Percentiles rank a stretch among this genome's conserved stretches.
Conservation (phyloP, 2,329 filamentous ascomycete species). For the Ciborinia camelliae region DNA sequence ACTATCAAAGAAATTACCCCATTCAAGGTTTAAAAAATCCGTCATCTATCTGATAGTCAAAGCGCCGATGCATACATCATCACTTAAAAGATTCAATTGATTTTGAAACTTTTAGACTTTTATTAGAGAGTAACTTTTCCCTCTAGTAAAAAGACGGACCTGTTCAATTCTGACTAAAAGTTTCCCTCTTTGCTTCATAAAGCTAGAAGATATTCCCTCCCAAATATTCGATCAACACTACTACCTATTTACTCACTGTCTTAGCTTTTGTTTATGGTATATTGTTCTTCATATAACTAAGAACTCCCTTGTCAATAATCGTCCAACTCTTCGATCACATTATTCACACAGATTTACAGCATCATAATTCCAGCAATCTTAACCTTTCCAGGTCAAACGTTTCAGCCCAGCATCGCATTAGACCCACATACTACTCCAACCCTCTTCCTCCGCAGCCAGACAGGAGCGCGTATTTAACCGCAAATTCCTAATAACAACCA, state of each 20-base stretch:
- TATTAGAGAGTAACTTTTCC: constrained; percentile 1
- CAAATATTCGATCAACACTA: not conserved
- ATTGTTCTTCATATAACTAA: no score
- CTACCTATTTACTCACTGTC: no score
- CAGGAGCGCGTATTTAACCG: constrained; percentile 13
- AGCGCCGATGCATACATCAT: not conserved
- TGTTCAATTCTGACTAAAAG: not conserved
- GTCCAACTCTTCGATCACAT: not conserved
- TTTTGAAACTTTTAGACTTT: not conserved
- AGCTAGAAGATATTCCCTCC: not conserved
- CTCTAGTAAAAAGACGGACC: constrained; percentile 3
- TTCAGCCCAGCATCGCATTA: not conserved
- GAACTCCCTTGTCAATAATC: no score
- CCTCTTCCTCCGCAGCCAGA: not conserved
- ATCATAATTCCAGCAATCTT: not conserved
- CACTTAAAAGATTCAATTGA: no score
- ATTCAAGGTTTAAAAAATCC: not conserved
- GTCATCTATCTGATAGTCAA: constrained; percentile 1
- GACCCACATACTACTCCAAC: not conserved
- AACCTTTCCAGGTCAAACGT: constrained; percentile 2
- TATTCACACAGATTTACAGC: not conserved
- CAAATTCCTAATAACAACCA: not conserved
- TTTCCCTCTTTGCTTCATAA: not conserved
- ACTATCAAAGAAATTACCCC: not conserved
- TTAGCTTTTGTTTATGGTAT: not conserved